Percentiles rank a stretch among this genome's conserved stretches.
These are phyloP conservation scores for Clitoria ternatea DNA, from an alignment of 306 rosid species.

Conservation along the genomic window DNA sequence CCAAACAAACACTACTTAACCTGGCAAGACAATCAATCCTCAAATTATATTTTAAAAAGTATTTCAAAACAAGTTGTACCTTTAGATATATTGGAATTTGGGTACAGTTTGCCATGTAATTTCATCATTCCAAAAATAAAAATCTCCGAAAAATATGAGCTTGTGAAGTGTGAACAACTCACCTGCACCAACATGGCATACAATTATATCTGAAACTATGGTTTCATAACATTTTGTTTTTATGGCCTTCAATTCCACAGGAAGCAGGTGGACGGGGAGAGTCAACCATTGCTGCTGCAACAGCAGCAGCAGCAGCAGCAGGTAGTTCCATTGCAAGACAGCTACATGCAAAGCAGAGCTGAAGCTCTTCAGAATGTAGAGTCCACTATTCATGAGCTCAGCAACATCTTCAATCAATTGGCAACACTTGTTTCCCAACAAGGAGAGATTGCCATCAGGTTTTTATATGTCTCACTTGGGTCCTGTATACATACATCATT, in stretches of 20 bases:
- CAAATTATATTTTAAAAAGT: too few relatives aligned
- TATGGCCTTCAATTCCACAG: conserved; percentile 38
- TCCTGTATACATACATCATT: neutral
- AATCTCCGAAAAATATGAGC: too few relatives aligned
- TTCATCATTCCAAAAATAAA: too few relatives aligned
- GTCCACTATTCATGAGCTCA: conserved; percentile 92
- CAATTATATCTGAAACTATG: neutral
- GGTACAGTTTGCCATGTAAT: too few relatives aligned
- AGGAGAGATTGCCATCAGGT: conserved; percentile 98
- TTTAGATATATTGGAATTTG: too few relatives aligned
- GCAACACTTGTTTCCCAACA: conserved; percentile 97
- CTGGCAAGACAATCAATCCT: too few relatives aligned
- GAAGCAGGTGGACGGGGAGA: conserved; percentile 81
- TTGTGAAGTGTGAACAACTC: too few relatives aligned
- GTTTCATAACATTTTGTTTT: neutral
- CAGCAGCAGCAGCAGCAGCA: conserved; percentile 70
- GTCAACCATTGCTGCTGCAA: conserved; percentile 73
- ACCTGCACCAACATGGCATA: neutral
- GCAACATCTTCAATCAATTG: conserved; percentile 90
- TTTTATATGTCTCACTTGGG: conserved; percentile 18
- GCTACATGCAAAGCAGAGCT: conserved; percentile 97
- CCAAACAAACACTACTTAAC: too few relatives aligned
- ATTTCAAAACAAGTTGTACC: too few relatives aligned
- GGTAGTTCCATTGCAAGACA: conserved; percentile 84
- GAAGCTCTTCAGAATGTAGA: conserved; percentile 97